Conservation (phyloP, 2,329 filamentous ascomycete genomes). For the Aspergillus tamarii region DNA sequence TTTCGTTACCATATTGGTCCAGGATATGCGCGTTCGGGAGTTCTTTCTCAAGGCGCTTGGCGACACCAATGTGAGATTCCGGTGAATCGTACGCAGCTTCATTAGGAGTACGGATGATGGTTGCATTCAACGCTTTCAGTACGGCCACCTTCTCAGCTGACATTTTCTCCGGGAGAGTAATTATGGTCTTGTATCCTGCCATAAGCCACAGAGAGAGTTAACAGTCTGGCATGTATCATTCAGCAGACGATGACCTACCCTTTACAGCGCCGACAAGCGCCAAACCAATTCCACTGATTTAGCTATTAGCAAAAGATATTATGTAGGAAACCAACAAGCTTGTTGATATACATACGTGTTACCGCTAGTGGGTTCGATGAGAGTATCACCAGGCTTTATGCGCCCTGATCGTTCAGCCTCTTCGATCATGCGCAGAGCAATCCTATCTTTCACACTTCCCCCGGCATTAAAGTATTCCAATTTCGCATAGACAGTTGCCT, state of each 20-base stretch:
- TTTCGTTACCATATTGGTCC: slow-evolving; percentile 89
- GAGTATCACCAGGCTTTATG: slow-evolving; percentile 94
- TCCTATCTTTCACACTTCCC: slow-evolving; percentile 91
- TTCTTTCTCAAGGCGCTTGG: slow-evolving; percentile 86
- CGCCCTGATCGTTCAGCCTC: slow-evolving; percentile 87
- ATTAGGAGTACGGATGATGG: slow-evolving; percentile 96
- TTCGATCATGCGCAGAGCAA: slow-evolving; percentile 96
- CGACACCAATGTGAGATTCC: slow-evolving; percentile 96
- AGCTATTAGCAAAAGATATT: neutral
- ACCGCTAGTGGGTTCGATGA: slow-evolving; percentile 97
- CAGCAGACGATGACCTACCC: slow-evolving; percentile 43
- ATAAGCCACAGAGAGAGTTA: slow-evolving; percentile 4
- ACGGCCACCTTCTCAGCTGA: slow-evolving; percentile 97
- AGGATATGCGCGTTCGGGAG: slow-evolving; percentile 96
- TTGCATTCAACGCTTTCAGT: slow-evolving; percentile 87
- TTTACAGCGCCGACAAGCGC: slow-evolving; percentile 94
- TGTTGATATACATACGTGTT: slow-evolving; percentile 67
- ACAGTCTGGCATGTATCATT: neutral
- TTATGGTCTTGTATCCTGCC: slow-evolving; percentile 88
- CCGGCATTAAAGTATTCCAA: slow-evolving; percentile 93
- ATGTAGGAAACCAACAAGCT: neutral
- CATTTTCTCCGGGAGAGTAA: slow-evolving; percentile 99
- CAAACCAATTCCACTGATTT: slow-evolving; percentile 75
- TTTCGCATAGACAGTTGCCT: slow-evolving; percentile 88
- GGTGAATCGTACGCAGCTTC: slow-evolving; percentile 93